Evolutionary conservation across 2,329 filamentous ascomycete genomes (phyloP).

Genomic region (Exophiala xenobiotica): DNA sequence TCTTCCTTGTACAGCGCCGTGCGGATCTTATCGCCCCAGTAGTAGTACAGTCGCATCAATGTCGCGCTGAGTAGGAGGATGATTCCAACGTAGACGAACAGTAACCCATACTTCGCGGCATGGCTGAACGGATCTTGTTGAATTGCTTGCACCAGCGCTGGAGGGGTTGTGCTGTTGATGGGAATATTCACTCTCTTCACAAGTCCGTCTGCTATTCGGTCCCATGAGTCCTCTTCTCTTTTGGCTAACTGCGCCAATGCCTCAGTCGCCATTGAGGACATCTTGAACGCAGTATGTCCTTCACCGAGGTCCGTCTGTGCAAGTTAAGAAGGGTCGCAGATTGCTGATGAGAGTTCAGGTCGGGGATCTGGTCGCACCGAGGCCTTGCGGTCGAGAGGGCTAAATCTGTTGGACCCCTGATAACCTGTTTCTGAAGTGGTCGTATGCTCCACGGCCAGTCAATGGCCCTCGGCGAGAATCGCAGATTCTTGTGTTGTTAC

Average conservation of each 20-base stretch:
- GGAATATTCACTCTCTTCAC: constrained; percentile 57
- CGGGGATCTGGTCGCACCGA: constrained; percentile 4
- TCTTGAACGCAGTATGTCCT: constrained; percentile 6
- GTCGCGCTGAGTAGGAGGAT: constrained; percentile 67
- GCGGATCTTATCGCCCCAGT: constrained; percentile 90
- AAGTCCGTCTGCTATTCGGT: constrained; percentile 29
- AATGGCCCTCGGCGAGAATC: constrained; percentile 7
- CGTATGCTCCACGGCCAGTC: constrained; percentile 15
- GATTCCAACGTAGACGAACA: constrained; percentile 85
- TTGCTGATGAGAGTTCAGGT: background rate
- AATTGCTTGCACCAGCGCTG: constrained; percentile 55
- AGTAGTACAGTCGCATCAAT: constrained; percentile 75
- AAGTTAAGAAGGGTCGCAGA: background rate
- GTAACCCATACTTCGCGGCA: constrained; percentile 80
- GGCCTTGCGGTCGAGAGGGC: constrained; percentile 6
- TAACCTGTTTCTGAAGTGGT: constrained; percentile 7
- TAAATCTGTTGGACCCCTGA: constrained; percentile 18
- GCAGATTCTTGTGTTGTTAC: constrained; percentile 6
- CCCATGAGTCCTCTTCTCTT: constrained; percentile 9
- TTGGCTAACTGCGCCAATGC: constrained; percentile 15
- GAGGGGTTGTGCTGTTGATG: constrained; percentile 55
- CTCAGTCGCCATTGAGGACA: constrained; percentile 13
- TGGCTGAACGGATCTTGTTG: constrained; percentile 73
- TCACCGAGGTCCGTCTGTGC: background rate
- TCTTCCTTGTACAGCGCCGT: constrained; percentile 86